phyloP scores from a whole-genome alignment of 805 yeast species.

The Starmerella bombicola region DNA sequence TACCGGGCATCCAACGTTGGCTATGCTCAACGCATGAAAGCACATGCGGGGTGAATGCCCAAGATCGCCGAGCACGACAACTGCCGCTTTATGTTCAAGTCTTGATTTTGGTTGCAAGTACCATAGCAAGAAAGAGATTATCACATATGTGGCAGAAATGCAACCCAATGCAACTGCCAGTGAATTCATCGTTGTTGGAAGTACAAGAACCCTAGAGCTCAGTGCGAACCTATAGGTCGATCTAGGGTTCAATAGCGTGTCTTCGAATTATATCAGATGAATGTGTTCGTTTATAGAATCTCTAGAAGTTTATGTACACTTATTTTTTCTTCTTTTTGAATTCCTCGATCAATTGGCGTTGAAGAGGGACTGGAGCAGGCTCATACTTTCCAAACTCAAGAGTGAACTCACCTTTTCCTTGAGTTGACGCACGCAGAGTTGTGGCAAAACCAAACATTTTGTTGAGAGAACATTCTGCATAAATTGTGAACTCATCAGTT shows the following conservation, averaged over 20 bases:
- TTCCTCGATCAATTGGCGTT: slow-evolving; percentile 78
- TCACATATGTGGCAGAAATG: slow-evolving; percentile 12
- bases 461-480: slow-evolving; percentile 93
- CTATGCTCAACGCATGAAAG: slow-evolving; percentile 73
- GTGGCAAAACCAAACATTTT: slow-evolving; percentile 95
- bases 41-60: slow-evolving; percentile 94
- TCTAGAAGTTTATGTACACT: slow-evolving; percentile 16
- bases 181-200: slow-evolving; percentile 7
- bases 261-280: too few species aligned
- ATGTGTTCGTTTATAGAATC: too few species aligned
- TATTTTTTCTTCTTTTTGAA: slow-evolving; percentile 50
- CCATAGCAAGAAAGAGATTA: slow-evolving; percentile 16
- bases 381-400: slow-evolving; percentile 88
- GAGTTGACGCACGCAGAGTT: slow-evolving; percentile 87
- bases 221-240: too few species aligned
- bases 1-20: slow-evolving; percentile 56
- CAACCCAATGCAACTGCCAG: slow-evolving; percentile 10
- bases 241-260: too few species aligned
- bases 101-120: slow-evolving; percentile 21
- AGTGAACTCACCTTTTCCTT: slow-evolving; percentile 97
- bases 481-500: slow-evolving; percentile 83
- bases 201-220: too few species aligned
- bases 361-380: slow-evolving; percentile 82
- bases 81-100: slow-evolving; percentile 42
- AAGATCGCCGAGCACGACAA: slow-evolving; percentile 81